phyloP scores from a whole-genome alignment of 2,329 filamentous ascomycete genomes.

The Fusarium luffae region DNA sequence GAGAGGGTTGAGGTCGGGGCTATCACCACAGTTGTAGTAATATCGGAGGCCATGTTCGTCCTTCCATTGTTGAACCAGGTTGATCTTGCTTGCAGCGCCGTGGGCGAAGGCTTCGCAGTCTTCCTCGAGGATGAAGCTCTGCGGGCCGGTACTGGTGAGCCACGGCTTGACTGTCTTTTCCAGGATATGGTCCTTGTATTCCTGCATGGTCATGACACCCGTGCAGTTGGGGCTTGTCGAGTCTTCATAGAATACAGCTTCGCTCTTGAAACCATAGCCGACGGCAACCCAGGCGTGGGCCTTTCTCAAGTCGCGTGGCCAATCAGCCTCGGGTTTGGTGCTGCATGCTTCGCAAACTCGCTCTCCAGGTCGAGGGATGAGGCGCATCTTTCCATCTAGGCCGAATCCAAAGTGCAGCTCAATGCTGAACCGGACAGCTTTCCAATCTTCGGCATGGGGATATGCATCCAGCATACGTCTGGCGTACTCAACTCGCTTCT shows the following conservation, averaged over 20 bases:
- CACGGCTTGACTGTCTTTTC: conserved; percentile 50
- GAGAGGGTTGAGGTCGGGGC: conserved; percentile 52
- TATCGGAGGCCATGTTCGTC: conserved; percentile 47
- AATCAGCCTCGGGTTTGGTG: conserved; percentile 40
- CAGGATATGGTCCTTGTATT: conserved; percentile 51
- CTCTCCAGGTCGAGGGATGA: conserved; percentile 52
- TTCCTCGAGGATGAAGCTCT: conserved; percentile 51
- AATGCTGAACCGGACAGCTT: conserved; percentile 50
- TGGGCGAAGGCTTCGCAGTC: conserved; percentile 52
- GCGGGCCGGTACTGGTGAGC: conserved; percentile 38
- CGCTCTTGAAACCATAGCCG: conserved; percentile 53
- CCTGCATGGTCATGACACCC: conserved; percentile 50
- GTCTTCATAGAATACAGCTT: conserved; percentile 53
- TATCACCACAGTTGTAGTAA: conserved; percentile 53
- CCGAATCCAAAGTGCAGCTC: conserved; percentile 55
- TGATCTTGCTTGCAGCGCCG: conserved; percentile 51
- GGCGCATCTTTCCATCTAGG: conserved; percentile 51
- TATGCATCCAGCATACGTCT: conserved; percentile 49
- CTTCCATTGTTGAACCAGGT: conserved; percentile 52
- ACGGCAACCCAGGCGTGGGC: conserved; percentile 52
- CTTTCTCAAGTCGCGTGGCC: conserved; percentile 50
- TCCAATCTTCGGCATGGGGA: conserved; percentile 49
- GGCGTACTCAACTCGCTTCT: conserved; percentile 51
- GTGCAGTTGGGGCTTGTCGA: conserved; percentile 49
- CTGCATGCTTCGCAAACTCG: conserved; percentile 47